phyloP scores from a whole-genome alignment of 495 filamentous ascomycete species.

The Penicillium parvum region DNA sequence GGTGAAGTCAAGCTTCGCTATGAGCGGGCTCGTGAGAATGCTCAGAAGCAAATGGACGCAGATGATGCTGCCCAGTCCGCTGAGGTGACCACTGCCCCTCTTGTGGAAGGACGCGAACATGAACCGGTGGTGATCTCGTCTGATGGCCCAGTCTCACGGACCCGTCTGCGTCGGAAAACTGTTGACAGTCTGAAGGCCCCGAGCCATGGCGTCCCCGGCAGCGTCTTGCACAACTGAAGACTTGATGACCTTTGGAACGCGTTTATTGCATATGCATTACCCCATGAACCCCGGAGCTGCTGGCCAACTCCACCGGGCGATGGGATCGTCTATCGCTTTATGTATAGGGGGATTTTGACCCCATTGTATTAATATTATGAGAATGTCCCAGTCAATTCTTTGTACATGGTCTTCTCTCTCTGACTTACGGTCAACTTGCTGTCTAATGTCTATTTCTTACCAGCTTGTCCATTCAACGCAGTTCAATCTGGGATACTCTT shows the following conservation, averaged over 20 bases:
- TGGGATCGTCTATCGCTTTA: constrained; percentile 16
- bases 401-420: constrained; percentile 26
- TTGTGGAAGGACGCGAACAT: constrained; percentile 14
- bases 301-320: constrained; percentile 30
- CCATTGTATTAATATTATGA: constrained; percentile 28
- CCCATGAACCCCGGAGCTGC: constrained; percentile 28
- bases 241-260: constrained; percentile 15
- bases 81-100: constrained; percentile 5
- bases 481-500: no score
- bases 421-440: constrained; percentile 16
- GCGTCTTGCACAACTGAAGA: constrained; percentile 34
- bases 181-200: constrained; percentile 41
- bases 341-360: constrained; percentile 20
- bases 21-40: constrained; percentile 39
- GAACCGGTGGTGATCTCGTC: constrained; percentile 26
- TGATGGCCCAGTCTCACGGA: constrained; percentile 28
- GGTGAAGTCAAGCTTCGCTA: constrained; percentile 44
- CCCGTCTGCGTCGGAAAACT: constrained; percentile 39
- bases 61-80: constrained; percentile 20
- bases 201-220: constrained; percentile 38
- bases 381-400: constrained; percentile 20
- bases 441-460: constrained; percentile 29
- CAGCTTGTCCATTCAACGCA: not conserved
- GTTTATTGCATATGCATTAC: constrained; percentile 16
- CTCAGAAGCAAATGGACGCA: constrained; percentile 37